Evolutionary conservation across 139 green algal genomes (phyloP).

Genomic region (Haematococcus sp.): DNA sequence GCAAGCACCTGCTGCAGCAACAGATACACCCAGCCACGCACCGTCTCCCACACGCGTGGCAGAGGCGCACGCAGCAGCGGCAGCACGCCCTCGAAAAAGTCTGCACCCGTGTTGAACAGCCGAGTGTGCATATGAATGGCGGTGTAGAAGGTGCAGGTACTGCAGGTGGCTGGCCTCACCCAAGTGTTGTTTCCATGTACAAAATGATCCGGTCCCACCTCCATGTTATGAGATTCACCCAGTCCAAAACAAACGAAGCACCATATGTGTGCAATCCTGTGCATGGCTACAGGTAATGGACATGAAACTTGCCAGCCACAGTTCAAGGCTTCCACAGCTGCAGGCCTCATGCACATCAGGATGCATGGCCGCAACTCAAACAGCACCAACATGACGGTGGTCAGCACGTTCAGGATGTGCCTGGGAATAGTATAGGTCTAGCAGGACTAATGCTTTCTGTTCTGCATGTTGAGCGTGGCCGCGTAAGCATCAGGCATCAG

Average conservation of each 20-base stretch:
- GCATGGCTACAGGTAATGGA: neutral
- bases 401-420: neutral
- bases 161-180: too few relatives aligned
- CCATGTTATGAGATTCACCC: too few relatives aligned
- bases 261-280: too few relatives aligned
- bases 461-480: neutral
- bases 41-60: slow-evolving; percentile 35
- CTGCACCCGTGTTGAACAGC: too few relatives aligned
- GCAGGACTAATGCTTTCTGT: neutral
- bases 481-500: too few relatives aligned
- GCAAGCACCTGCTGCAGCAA: too few relatives aligned
- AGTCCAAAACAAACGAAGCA: too few relatives aligned
- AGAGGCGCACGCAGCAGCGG: slow-evolving; percentile 35
- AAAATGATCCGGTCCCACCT: too few relatives aligned
- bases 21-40: too few relatives aligned
- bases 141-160: too few relatives aligned
- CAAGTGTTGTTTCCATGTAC: too few relatives aligned
- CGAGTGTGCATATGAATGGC: too few relatives aligned
- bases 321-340: neutral
- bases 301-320: neutral
- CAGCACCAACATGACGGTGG: neutral
- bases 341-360: neutral
- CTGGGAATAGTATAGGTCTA: neutral
- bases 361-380: neutral
- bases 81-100: slow-evolving; percentile 22